These are phyloP conservation scores for Forsythia suspensa DNA, from an alignment of 257 asterid genomes.

Conservation along the genomic window DNA sequence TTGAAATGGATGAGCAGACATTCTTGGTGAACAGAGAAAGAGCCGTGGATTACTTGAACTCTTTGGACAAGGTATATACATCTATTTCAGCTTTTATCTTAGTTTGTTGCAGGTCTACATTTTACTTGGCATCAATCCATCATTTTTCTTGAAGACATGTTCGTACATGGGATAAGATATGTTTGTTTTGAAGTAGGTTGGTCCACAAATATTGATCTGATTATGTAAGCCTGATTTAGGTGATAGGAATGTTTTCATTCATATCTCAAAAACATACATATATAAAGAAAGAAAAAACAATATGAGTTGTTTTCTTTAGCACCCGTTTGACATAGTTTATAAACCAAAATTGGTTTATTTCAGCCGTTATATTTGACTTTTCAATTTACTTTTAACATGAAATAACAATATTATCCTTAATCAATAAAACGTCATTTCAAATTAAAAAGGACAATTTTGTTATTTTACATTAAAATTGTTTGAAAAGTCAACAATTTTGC, in stretches of 20 bases:
- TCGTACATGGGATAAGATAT: background rate
- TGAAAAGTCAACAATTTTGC: too few relatives aligned
- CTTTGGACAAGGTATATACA: slow-evolving; percentile 75
- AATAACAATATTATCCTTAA: too few relatives aligned
- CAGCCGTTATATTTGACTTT: too few relatives aligned
- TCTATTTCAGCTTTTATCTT: slow-evolving; percentile 4
- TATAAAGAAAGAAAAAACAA: background rate
- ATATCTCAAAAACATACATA: background rate
- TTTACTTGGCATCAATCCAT: background rate
- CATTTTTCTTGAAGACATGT: background rate
- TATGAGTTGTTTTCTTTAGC: background rate
- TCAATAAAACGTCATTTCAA: too few relatives aligned
- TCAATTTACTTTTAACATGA: too few relatives aligned
- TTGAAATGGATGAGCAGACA: slow-evolving; percentile 96
- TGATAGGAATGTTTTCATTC: background rate
- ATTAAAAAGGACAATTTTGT: too few relatives aligned
- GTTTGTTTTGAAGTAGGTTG: background rate
- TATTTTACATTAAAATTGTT: too few relatives aligned
- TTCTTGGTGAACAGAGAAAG: slow-evolving; percentile 96
- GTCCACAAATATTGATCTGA: background rate
- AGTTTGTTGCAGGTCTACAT: background rate
- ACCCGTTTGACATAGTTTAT: too few relatives aligned
- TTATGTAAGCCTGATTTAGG: background rate
- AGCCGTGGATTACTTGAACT: slow-evolving; percentile 93
- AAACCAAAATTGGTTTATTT: too few relatives aligned